phyloP scores from a whole-genome alignment of 306 rosid species.

The Dryas octopetala region DNA sequence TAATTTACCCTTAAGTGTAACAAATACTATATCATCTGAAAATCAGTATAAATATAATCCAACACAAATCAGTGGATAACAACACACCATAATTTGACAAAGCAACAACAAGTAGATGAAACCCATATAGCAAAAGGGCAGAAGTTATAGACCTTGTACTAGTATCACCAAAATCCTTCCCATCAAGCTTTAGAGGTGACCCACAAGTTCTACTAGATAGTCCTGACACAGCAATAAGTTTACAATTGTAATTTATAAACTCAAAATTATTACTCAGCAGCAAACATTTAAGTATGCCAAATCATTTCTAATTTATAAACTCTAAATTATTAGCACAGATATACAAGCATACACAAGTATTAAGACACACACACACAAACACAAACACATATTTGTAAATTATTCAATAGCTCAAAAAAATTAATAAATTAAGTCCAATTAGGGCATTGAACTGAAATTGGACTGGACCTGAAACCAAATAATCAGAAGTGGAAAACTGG shows the following conservation, averaged over 20 bases:
- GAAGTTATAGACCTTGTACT: constrained; percentile 53
- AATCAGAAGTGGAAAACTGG: not conserved
- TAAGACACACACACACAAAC: not conserved
- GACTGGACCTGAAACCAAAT: not conserved
- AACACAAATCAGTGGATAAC: not conserved
- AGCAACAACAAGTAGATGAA: not conserved
- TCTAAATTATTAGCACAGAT: not conserved
- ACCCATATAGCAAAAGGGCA: constrained; percentile 22
- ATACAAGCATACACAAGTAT: not conserved
- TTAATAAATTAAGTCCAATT: not conserved
- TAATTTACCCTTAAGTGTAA: not conserved
- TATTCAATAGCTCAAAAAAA: not conserved
- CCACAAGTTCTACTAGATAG: constrained; percentile 54
- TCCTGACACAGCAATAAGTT: constrained; percentile 48
- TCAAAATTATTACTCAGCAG: not conserved
- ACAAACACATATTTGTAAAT: not conserved
- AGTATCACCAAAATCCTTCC: constrained; percentile 47
- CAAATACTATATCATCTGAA: not conserved
- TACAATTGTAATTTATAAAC: not conserved
- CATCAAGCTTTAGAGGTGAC: constrained; percentile 46
- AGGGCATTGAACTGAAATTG: not conserved
- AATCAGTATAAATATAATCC: not conserved
- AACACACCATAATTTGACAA: not conserved
- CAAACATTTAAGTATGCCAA: not conserved
- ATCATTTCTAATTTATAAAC: not conserved